Evolutionary conservation across 352 stramenopile genomes (phyloP).

Genomic region (Phytopythium boreale): DNA sequence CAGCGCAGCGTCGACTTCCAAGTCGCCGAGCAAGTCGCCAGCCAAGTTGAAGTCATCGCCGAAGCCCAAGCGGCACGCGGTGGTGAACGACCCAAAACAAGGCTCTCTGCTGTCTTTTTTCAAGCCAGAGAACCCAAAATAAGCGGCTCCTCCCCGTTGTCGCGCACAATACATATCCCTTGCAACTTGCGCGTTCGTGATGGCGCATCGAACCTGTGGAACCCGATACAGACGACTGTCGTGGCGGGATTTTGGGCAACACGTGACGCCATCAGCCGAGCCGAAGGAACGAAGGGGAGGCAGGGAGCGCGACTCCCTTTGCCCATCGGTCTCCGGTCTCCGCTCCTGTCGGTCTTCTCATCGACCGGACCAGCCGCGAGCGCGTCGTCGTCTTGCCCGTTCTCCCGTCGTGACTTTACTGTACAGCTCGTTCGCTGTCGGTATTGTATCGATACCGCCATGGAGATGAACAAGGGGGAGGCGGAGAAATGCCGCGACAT

Average conservation of each 20-base stretch:
- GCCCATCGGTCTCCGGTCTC: not conserved
- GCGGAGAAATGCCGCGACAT: conserved; percentile 92
- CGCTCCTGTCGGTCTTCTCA: not conserved
- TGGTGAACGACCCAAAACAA: conserved; percentile 24
- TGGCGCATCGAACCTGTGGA: conserved; percentile 6
- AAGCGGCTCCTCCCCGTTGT: conserved; percentile 12
- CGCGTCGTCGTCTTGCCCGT: not conserved
- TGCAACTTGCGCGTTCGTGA: not conserved
- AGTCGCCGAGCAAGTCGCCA: conserved; percentile 8
- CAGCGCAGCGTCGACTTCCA: conserved; percentile 8
- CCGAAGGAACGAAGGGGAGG: not conserved
- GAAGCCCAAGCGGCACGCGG: conserved; percentile 7
- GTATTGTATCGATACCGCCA: conserved; percentile 14
- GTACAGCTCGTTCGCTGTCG: not conserved
- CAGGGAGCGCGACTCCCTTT: not conserved
- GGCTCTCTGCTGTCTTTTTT: conserved; percentile 47
- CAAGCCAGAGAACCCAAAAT: conserved; percentile 34
- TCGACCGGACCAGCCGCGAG: not conserved
- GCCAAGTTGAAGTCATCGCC: conserved; percentile 7
- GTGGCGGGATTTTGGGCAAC: conserved; percentile 5
- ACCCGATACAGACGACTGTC: conserved; percentile 13
- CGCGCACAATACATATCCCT: not conserved
- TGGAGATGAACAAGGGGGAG: conserved; percentile 92
- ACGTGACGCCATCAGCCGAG: conserved; percentile 6
- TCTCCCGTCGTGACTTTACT: not conserved